Conservation (phyloP, 495 filamentous ascomycete species). For the Xylaria longipes region DNA sequence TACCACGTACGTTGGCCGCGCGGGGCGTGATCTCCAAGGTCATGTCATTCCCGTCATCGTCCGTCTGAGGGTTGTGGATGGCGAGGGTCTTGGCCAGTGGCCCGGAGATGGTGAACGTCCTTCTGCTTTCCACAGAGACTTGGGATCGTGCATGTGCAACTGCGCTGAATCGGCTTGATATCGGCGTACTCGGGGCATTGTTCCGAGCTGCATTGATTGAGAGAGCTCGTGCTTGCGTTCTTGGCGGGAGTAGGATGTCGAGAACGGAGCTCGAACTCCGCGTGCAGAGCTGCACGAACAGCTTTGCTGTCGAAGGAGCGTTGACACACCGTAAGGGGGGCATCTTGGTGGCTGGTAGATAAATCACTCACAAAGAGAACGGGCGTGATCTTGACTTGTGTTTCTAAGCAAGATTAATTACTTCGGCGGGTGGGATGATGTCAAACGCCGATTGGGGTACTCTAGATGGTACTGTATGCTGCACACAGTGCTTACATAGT, state of each 20-base stretch:
- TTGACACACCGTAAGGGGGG: conserved; percentile 44
- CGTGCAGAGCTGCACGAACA: conserved; percentile 50
- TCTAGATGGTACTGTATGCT: background rate
- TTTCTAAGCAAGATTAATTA: conserved; percentile 37
- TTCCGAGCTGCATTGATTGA: conserved; percentile 21
- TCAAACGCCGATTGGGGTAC: conserved; percentile 35
- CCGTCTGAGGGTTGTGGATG: conserved; percentile 68
- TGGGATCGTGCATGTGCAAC: background rate
- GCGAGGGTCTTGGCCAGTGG: conserved; percentile 45
- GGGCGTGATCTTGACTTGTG: background rate
- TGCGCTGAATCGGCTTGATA: conserved; percentile 14
- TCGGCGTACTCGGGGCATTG: background rate
- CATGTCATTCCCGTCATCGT: conserved; percentile 84
- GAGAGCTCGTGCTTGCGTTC: conserved; percentile 24
- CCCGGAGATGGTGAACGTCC: conserved; percentile 43
- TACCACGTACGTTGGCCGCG: conserved; percentile 72
- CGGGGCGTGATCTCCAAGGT: conserved; percentile 78
- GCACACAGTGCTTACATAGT: background rate
- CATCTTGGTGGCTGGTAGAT: conserved; percentile 34
- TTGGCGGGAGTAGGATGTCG: conserved; percentile 46
- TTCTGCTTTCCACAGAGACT: background rate
- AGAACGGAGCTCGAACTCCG: conserved; percentile 39
- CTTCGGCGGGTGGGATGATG: conserved; percentile 43
- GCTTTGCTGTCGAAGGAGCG: conserved; percentile 43
- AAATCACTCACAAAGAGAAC: background rate